These are phyloP conservation scores for Pseudocercospora musae DNA, from an alignment of 2,329 filamentous ascomycete genomes.

Conservation along the genomic window DNA sequence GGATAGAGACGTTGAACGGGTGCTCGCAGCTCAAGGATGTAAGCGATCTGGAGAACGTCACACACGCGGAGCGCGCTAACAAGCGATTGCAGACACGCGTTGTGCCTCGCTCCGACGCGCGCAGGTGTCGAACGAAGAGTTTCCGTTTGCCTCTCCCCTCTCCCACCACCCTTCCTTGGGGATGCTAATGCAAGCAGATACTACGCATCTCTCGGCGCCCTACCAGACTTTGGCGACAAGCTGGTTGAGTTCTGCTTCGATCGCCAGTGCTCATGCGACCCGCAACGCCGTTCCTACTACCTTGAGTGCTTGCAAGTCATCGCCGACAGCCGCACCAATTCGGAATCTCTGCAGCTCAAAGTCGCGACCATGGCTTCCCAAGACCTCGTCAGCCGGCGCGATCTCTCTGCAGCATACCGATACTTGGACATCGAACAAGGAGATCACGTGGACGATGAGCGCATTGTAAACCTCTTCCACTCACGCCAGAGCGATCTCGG, in stretches of 20 bases:
- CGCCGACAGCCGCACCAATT: constrained; percentile 51
- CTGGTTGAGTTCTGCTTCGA: constrained; percentile 62
- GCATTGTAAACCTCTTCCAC: constrained; percentile 61
- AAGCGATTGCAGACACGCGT: constrained; percentile 22
- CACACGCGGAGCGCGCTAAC: constrained; percentile 5
- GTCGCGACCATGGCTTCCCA: constrained; percentile 57
- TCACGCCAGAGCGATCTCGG: constrained; percentile 56
- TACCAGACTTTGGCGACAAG: constrained; percentile 60
- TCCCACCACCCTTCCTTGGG: neutral
- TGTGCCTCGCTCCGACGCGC: constrained; percentile 19
- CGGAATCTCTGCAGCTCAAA: constrained; percentile 56
- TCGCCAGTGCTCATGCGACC: constrained; percentile 57
- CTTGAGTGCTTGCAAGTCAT: constrained; percentile 64
- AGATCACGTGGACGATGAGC: constrained; percentile 53
- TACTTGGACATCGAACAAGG: constrained; percentile 54
- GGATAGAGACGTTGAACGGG: constrained; percentile 34
- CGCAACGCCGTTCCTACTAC: constrained; percentile 56
- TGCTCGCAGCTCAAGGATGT: constrained; percentile 35
- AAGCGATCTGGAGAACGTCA: constrained; percentile 12
- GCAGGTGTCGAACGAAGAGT: constrained; percentile 21
- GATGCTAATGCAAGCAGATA: constrained; percentile 31
- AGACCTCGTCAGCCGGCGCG: constrained; percentile 56
- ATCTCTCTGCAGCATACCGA: constrained; percentile 57
- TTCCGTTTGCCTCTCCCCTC: constrained; percentile 20
- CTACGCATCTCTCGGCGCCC: constrained; percentile 58